Percentiles rank a stretch among this genome's conserved stretches.
phyloP scores from a whole-genome alignment of 1,284 basidiomycete genomes.

The Cutaneotrichosporon sp. region DNA sequence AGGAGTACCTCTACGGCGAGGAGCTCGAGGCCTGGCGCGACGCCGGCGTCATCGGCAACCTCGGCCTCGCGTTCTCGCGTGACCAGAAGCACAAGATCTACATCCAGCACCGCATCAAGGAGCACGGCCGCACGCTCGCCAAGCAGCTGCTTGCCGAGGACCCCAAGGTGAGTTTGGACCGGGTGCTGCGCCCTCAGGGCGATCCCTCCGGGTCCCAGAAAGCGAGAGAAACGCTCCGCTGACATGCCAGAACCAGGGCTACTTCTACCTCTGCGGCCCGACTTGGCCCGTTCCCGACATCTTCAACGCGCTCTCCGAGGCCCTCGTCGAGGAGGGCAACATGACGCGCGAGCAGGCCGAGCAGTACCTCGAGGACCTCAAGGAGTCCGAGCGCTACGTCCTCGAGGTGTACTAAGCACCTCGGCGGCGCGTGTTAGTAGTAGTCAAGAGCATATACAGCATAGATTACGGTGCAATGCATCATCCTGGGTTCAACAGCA shows the following conservation, averaged over 20 bases:
- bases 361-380: slow-evolving; percentile 82
- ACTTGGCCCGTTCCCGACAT: slow-evolving; percentile 99
- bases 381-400: slow-evolving; percentile 97
- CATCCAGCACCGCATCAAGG: slow-evolving; percentile 97
- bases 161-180: no score
- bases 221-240: no score
- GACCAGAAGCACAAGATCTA: slow-evolving; percentile 91
- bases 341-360: slow-evolving; percentile 70
- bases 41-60: slow-evolving; percentile 79
- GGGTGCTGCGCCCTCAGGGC: no score
- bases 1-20: slow-evolving; percentile 86
- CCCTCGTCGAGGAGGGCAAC: slow-evolving; percentile 72
- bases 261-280: slow-evolving; percentile 96
- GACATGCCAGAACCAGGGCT: slow-evolving; percentile 65
- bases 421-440: neutral
- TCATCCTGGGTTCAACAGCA: neutral
- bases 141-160: slow-evolving; percentile 62
- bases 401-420: slow-evolving; percentile 69
- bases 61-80: slow-evolving; percentile 95
- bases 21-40: slow-evolving; percentile 65
- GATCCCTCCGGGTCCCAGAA: no score
- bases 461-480: neutral
- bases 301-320: slow-evolving; percentile 83
- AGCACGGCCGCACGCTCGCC: slow-evolving; percentile 77
- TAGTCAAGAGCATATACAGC: neutral